Base-by-base conservation (phyloP, 2,329 filamentous ascomycete species). In the Venturia asperata region DNA sequence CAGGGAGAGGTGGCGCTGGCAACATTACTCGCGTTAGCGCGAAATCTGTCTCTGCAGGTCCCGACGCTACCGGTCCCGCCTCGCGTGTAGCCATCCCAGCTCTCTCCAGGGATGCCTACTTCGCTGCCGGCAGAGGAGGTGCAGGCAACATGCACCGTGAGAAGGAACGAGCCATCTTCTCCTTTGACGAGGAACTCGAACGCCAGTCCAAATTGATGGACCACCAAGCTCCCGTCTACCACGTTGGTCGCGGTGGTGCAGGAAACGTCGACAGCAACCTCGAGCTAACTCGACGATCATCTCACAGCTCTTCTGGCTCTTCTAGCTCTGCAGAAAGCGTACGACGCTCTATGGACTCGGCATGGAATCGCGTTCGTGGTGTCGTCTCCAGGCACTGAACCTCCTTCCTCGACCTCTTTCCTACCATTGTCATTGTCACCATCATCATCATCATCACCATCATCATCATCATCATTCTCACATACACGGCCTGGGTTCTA, bases 111-210 rank as follows among this genome's bases (percentile, higher is more conserved):
- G 76, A 78, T 55, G 74, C 78, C 66, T 80, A 82, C 77, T 87
- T 87, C 80, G 83, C 85, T 77, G 82, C 82, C 13, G 87, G 87
- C 70, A 85, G 87, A 66, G 87, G 87, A 69, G 86, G 87, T 66
- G 86, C 85, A 2, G 87, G 87, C 71, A 89, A 89, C 77, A 81
- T 85, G 68, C 79, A 82, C 76, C 72, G 77, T 56, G 74, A 80
- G 64, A 73, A 76, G 67, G 82, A 87, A 70, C 79, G 83, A 49
- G 80, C 82, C 71, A 86, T 87, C 73, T 87, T 87, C 79, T 83
- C 81, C 74, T 90, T 90, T 76, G 85, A 88, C 74, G 85, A 87
- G 76, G 85, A 87, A 71, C 79, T 87, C 63, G 80, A 84, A 69
- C 81, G 81, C 66, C 81, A 85, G 67, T 77, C 83, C 68, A 79